Evolutionary conservation across 2,329 filamentous ascomycete genomes (phyloP).

Genomic region (Tolypocladium cylindrosporum): DNA sequence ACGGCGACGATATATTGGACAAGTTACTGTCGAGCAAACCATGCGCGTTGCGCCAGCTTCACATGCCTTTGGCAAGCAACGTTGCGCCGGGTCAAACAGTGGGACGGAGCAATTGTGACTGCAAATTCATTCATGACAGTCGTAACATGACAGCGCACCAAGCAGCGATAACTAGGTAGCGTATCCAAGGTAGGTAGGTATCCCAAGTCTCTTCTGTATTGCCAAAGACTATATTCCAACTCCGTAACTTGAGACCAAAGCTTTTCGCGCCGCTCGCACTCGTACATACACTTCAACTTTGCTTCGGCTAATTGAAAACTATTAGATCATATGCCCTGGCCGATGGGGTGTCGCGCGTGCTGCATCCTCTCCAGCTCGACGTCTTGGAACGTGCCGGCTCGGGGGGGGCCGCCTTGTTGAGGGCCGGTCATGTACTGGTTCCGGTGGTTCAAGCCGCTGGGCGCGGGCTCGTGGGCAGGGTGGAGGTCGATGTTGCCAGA

Average conservation of each 20-base stretch:
- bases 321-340: background rate
- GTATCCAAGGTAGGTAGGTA: background rate
- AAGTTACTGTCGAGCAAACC: background rate
- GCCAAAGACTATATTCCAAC: background rate
- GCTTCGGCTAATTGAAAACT: background rate
- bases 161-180: background rate
- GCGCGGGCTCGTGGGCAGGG: background rate
- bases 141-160: background rate
- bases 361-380: conserved; percentile 19
- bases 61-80: background rate
- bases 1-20: background rate
- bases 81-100: background rate
- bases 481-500: conserved; percentile 13
- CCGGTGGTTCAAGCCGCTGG: conserved; percentile 7
- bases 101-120: background rate
- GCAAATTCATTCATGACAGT: background rate
- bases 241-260: background rate
- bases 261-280: background rate
- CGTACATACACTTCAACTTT: background rate
- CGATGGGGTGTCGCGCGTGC: background rate
- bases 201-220: background rate
- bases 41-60: background rate
- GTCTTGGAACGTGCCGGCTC: conserved; percentile 15
- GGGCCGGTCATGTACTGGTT: conserved; percentile 1
- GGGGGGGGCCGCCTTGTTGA: background rate